phyloP scores from a whole-genome alignment of 306 rosid species.

The Delonix regia region DNA sequence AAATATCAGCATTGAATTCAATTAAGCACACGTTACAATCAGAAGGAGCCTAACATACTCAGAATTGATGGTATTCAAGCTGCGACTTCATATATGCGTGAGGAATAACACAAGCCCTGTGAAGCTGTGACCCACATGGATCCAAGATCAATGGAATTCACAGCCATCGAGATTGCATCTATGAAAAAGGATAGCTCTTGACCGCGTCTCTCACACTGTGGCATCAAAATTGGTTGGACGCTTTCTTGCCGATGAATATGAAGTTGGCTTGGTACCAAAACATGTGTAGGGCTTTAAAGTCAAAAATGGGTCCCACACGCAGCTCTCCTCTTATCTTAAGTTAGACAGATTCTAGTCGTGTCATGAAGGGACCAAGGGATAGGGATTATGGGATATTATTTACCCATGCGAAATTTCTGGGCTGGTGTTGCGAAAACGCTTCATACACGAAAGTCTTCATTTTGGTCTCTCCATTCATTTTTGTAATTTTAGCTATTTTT shows the following conservation, averaged over 20 bases:
- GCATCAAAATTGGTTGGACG: background rate
- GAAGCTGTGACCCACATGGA: background rate
- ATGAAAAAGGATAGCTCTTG: background rate
- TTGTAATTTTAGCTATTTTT: background rate
- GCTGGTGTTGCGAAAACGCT: background rate
- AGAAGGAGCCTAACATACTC: background rate
- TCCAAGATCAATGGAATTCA: background rate
- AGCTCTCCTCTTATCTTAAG: background rate
- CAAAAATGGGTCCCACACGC: background rate
- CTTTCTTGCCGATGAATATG: too few species aligned
- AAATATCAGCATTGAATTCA: background rate
- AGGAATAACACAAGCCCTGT: background rate
- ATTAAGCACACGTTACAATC: background rate
- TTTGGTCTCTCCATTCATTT: background rate
- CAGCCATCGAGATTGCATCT: too few species aligned
- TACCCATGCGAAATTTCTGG: background rate
- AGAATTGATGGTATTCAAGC: background rate
- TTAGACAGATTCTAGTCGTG: background rate
- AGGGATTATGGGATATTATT: too few species aligned
- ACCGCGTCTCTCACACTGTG: background rate
- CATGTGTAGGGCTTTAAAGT: background rate
- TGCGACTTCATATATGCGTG: background rate
- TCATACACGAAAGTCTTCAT: background rate
- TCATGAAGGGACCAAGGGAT: background rate
- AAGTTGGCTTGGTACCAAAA: background rate